phyloP scores from a whole-genome alignment of 2,329 filamentous ascomycete species.

The Colletotrichum liaoningense region DNA sequence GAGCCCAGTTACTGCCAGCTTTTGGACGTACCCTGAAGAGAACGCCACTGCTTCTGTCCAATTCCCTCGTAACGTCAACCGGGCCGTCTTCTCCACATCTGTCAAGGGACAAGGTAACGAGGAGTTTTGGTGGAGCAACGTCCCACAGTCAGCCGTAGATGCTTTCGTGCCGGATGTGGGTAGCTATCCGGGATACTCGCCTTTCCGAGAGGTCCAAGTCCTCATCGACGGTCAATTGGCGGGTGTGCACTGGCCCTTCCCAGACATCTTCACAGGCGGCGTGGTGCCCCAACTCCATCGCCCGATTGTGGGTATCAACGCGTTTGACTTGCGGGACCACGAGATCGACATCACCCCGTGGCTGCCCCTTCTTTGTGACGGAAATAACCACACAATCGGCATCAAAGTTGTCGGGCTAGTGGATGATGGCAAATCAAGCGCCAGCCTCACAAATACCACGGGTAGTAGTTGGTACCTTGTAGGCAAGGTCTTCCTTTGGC shows the following conservation, averaged over 20 bases:
- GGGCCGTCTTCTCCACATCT: constrained; percentile 79
- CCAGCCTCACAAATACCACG: constrained; percentile 64
- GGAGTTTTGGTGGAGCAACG: constrained; percentile 90
- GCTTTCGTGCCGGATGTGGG: constrained; percentile 69
- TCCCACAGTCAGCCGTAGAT: constrained; percentile 69
- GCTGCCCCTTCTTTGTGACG: constrained; percentile 76
- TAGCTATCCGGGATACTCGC: constrained; percentile 73
- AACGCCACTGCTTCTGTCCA: constrained; percentile 67
- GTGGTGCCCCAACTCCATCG: constrained; percentile 82
- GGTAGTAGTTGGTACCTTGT: constrained; percentile 79
- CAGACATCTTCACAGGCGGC: constrained; percentile 84
- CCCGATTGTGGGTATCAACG: constrained; percentile 81
- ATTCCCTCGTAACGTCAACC: constrained; percentile 75
- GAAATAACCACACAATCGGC: constrained; percentile 71
- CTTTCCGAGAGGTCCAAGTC: constrained; percentile 85
- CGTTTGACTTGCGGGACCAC: constrained; percentile 82
- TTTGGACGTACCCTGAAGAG: constrained; percentile 74
- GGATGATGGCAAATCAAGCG: constrained; percentile 59
- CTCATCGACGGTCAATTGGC: constrained; percentile 78
- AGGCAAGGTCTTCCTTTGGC: constrained; percentile 84
- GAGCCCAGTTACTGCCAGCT: constrained; percentile 66
- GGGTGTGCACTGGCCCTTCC: constrained; percentile 84
- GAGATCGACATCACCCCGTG: constrained; percentile 87
- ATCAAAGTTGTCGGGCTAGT: constrained; percentile 76
- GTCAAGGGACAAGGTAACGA: constrained; percentile 81